A percentile compares a stretch with the other conserved stretches of the same genome.
These are phyloP conservation scores for Diaporthe ilicicola DNA, from an alignment of 2,329 filamentous ascomycete genomes.

Conservation along the genomic window DNA sequence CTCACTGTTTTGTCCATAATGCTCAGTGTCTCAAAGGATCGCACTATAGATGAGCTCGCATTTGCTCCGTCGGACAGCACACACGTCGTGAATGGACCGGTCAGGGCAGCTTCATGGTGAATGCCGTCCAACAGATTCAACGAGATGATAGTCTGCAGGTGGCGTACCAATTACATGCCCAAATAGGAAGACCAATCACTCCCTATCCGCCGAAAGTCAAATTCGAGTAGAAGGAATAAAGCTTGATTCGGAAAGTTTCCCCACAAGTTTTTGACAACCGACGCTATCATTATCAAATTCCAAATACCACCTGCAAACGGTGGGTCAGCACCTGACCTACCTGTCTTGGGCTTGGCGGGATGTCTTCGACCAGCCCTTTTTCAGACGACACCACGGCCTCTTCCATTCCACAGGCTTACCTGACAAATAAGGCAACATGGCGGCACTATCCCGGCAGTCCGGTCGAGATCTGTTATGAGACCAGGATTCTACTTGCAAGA, in stretches of 20 bases:
- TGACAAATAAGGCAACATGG: constrained; percentile 4
- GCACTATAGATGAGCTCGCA: background rate
- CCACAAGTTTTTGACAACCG: constrained; percentile 9
- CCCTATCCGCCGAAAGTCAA: constrained; percentile 9
- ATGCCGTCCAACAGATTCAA: constrained; percentile 7
- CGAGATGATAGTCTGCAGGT: background rate
- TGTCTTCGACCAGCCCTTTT: background rate
- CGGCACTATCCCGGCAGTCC: background rate
- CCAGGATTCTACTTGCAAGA: constrained; percentile 1
- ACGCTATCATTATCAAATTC: constrained; percentile 18
- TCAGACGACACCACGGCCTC: background rate
- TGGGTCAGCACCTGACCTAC: constrained; percentile 3
- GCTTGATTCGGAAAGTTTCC: constrained; percentile 20
- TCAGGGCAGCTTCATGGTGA: background rate
- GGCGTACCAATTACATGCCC: constrained; percentile 14
- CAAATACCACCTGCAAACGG: constrained; percentile 24
- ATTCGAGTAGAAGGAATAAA: background rate
- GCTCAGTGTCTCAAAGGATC: constrained; percentile 20
- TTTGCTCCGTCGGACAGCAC: background rate
- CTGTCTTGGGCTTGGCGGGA: constrained; percentile 2
- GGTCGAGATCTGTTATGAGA: constrained; percentile 1
- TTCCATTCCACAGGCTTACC: background rate
- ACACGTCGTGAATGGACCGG: background rate
- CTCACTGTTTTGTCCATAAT: background rate
- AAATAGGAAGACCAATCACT: constrained; percentile 7